Conservation (phyloP, 768 basidiomycete genomes). For the Jaapia argillacea region DNA sequence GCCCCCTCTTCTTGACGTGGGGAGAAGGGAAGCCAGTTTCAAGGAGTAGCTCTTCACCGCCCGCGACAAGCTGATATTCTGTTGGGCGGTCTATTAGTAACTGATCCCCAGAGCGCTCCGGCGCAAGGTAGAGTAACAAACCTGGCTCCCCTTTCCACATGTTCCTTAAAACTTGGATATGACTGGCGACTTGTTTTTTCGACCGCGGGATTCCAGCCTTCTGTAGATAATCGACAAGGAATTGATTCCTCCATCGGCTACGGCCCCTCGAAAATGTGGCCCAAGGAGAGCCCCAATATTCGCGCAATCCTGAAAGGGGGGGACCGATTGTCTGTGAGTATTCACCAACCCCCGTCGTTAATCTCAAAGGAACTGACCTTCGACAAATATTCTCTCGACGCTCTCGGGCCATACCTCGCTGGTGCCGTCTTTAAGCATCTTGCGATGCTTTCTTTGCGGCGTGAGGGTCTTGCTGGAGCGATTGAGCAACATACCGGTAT, state of each 20-base stretch:
- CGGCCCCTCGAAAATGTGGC: conserved; percentile 73
- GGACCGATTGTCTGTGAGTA: conserved; percentile 3
- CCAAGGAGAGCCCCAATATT: conserved; percentile 77
- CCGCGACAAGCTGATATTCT: conserved; percentile 76
- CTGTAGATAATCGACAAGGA: conserved; percentile 71
- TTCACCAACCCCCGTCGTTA: conserved; percentile 1
- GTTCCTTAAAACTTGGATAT: conserved; percentile 75
- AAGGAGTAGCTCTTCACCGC: conserved; percentile 46
- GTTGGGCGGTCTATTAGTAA: conserved; percentile 10
- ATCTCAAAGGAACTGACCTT: conserved; percentile 32
- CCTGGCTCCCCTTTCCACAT: conserved; percentile 85
- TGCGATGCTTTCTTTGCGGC: conserved; percentile 74
- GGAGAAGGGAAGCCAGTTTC: no score
- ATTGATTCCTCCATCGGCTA: conserved; percentile 77
- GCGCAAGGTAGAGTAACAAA: conserved; percentile 17
- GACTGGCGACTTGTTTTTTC: conserved; percentile 87
- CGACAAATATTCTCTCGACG: conserved; percentile 68
- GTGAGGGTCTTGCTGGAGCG: conserved; percentile 37
- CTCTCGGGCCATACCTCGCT: conserved; percentile 76
- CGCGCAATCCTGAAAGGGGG: conserved; percentile 44
- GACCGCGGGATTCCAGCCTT: conserved; percentile 60
- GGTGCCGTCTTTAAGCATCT: conserved; percentile 74
- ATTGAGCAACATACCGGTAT: neutral
- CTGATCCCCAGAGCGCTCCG: no score
- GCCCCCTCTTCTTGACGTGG: no score